A percentile compares a stretch with the other conserved stretches of the same genome.
These are phyloP conservation scores for Puccinia novopanici DNA, from an alignment of 1,284 basidiomycete species.

Conservation along the genomic window DNA sequence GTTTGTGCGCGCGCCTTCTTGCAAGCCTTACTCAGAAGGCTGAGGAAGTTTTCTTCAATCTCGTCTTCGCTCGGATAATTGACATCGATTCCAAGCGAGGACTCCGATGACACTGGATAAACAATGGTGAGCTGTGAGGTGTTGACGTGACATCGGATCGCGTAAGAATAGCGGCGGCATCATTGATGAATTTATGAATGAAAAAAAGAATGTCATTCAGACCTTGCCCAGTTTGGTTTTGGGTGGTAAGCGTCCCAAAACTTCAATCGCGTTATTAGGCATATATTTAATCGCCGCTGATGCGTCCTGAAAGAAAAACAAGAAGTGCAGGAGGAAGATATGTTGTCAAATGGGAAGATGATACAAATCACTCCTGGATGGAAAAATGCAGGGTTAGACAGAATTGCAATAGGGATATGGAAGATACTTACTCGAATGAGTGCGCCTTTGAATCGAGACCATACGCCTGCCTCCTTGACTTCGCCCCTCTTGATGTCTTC, in stretches of 20 bases:
- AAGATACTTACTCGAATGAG: slow-evolving; percentile 19
- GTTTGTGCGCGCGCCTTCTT: slow-evolving; percentile 25
- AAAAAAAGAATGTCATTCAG: background rate
- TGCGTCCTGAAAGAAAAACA: slow-evolving; percentile 20
- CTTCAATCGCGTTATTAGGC: slow-evolving; percentile 34
- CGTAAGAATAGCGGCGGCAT: background rate
- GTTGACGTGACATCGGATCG: background rate
- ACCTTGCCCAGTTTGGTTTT: slow-evolving; percentile 39
- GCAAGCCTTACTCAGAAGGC: slow-evolving; percentile 5
- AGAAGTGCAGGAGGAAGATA: background rate
- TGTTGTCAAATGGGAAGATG: background rate
- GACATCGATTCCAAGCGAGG: background rate
- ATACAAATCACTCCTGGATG: too few relatives aligned
- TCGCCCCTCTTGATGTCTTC: slow-evolving; percentile 43
- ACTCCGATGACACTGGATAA: slow-evolving; percentile 8
- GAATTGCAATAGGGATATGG: too few relatives aligned
- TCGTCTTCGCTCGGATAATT: slow-evolving; percentile 1
- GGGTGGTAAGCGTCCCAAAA: slow-evolving; percentile 42
- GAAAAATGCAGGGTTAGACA: too few relatives aligned
- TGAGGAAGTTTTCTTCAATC: slow-evolving; percentile 15
- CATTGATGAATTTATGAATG: background rate
- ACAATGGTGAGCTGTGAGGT: slow-evolving; percentile 17
- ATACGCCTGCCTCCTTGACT: slow-evolving; percentile 4
- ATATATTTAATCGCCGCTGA: slow-evolving; percentile 33
- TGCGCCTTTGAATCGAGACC: slow-evolving; percentile 40